Base-by-base conservation (phyloP, 2,329 filamentous ascomycete genomes). In the Mycosphaerella sp. region DNA sequence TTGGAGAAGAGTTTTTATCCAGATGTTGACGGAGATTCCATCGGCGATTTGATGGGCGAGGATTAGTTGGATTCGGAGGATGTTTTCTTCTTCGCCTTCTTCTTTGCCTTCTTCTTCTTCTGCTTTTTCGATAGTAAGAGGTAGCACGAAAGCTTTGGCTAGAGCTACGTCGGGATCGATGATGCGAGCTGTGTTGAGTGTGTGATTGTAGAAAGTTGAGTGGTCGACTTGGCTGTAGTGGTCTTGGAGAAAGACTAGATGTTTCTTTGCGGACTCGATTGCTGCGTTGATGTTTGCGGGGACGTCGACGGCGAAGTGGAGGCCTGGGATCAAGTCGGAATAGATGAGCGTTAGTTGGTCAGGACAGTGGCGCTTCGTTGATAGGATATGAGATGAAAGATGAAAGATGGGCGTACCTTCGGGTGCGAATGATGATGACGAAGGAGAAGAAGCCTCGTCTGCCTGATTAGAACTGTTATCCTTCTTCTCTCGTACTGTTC, bases 41-140 rank as follows among this genome's bases (percentile, higher is more conserved):
- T 77, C 75, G n/a, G 70, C 70, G 38, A 74, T 75, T 45, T 75
- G 66, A 52, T 77, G 75, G 1, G 67, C 72, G n/a, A 72, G 67
- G 11, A 76, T 59, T 8, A 73, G 60, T 5, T 75, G 59, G 32
- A 76, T 64, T 3, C 65, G 63, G 0, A 76, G 54, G 3, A 60
- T 59, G 12, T 45, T 62, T 0, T 62, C 69, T 29, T 29, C 26
- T 29, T 29, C 5, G 3, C 26, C 26, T 7, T 29, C 4, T 29
- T 4, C 26, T 29, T 7, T 7, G 3, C 26, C 26, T 29, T 29
- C 26, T 29, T 29, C 26, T 29, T 29, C 6, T 29, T 29, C 26
- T 2, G 68, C 69, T 14, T 66, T 58, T 1, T 62, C 44, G 0
- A 63, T 43, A 2, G 51, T 53, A 0, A 67, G 45, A 1, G 74